These are phyloP conservation scores for Coccomyxa subellipsoidea DNA, from an alignment of 163 green algal species.

Conservation along the genomic window DNA sequence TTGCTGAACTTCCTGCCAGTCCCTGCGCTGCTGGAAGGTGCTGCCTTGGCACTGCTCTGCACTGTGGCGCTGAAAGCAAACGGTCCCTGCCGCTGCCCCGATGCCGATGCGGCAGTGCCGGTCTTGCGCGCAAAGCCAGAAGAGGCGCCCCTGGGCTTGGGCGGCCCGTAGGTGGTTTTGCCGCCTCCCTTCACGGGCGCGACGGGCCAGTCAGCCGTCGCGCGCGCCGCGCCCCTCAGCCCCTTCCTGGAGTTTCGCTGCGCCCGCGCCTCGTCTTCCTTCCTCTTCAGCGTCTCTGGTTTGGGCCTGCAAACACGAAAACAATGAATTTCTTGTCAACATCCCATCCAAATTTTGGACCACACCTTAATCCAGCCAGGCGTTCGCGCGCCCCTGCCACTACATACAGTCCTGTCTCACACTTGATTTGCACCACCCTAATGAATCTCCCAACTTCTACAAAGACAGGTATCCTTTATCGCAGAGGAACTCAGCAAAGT, in stretches of 20 bases:
- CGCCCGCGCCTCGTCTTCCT: conserved; percentile 29
- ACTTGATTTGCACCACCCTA: no score
- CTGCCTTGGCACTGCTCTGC: not conserved
- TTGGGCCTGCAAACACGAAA: conserved; percentile 35
- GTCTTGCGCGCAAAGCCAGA: not conserved
- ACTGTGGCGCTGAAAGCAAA: not conserved
- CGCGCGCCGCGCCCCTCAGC: conserved; percentile 18
- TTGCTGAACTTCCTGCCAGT: not conserved
- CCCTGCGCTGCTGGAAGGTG: not conserved
- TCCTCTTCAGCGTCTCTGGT: conserved; percentile 43
- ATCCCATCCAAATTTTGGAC: no score
- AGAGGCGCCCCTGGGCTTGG: not conserved
- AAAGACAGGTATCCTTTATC: no score
- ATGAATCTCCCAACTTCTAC: no score
- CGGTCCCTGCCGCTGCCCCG: not conserved
- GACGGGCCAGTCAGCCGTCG: no score
- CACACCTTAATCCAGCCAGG: no score
- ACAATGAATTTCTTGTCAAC: not conserved
- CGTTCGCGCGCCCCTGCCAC: no score
- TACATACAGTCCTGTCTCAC: no score
- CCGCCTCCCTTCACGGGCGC: not conserved
- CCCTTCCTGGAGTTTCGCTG: conserved; percentile 28
- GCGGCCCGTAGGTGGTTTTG: not conserved
- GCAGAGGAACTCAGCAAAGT: no score
- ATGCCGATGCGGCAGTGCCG: not conserved